Conservation (phyloP, 768 basidiomycete genomes). For the Lactarius deliciosus region DNA sequence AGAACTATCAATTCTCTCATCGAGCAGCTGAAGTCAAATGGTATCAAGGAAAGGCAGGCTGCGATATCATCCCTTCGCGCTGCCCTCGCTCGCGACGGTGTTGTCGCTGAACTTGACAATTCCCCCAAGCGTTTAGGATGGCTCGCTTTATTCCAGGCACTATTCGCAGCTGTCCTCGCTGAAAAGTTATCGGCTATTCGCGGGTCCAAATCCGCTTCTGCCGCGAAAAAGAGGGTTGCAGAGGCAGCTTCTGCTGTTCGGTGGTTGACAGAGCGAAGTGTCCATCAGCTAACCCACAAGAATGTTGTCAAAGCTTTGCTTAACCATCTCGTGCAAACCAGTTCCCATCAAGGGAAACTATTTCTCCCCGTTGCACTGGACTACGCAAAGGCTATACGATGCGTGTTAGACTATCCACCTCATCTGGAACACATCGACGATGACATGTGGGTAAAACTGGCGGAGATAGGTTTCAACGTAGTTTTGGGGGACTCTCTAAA, state of each 20-base stretch:
- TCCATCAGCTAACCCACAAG: constrained; percentile 50
- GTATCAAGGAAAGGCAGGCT: constrained; percentile 68
- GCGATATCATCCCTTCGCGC: constrained; percentile 53
- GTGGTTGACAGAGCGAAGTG: constrained; percentile 66
- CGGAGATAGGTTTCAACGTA: constrained; percentile 74
- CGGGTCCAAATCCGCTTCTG: constrained; percentile 41
- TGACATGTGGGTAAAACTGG: constrained; percentile 63
- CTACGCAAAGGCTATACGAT: constrained; percentile 75
- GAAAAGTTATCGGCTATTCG: constrained; percentile 54
- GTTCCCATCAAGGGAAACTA: constrained; percentile 54
- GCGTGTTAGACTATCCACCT: constrained; percentile 61
- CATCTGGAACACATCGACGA: constrained; percentile 77
- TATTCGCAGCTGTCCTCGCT: constrained; percentile 62
- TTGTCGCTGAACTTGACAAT: constrained; percentile 44
- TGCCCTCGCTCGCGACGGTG: constrained; percentile 51
- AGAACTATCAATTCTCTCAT: constrained; percentile 49
- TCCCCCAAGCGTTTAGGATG: constrained; percentile 46
- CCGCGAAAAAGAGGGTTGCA: constrained; percentile 58
- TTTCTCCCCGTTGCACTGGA: constrained; percentile 68
- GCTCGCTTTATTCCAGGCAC: constrained; percentile 66
- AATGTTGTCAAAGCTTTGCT: constrained; percentile 57
- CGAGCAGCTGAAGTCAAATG: constrained; percentile 57
- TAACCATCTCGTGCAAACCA: constrained; percentile 60
- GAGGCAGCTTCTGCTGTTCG: constrained; percentile 69
- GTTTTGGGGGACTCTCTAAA: constrained; percentile 60